Evolutionary conservation across 352 stramenopile genomes (phyloP).

Genomic region (Phytophthora sp.): DNA sequence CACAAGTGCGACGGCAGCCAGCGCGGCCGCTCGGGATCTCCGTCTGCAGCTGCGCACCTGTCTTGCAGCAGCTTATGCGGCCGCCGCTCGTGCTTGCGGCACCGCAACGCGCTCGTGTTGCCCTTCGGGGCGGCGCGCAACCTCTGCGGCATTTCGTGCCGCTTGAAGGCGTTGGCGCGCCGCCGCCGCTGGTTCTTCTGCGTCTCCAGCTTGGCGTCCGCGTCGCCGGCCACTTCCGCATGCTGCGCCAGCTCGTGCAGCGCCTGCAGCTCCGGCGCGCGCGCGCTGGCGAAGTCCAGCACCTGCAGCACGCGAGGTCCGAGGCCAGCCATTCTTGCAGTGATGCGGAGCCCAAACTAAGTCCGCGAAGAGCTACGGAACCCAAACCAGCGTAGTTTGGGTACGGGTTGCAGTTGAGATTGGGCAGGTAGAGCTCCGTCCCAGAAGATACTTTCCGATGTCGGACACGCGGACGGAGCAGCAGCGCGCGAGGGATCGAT

Average conservation of each 20-base stretch:
- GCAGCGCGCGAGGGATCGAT: conserved; percentile 17
- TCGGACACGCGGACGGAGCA: not conserved
- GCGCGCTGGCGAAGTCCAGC: conserved; percentile 76
- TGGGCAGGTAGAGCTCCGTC: too few species aligned
- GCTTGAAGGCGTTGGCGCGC: conserved; percentile 83
- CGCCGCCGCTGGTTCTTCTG: conserved; percentile 74
- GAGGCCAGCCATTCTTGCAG: conserved; percentile 32
- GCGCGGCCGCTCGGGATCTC: conserved; percentile 20
- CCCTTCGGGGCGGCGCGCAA: conserved; percentile 36
- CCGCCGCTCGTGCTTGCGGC: conserved; percentile 67
- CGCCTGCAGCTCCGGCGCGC: conserved; percentile 76
- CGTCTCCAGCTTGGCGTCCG: conserved; percentile 52
- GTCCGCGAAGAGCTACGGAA: too few species aligned
- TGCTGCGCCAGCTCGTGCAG: conserved; percentile 67
- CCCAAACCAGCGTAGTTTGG: too few species aligned
- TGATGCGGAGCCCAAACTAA: not conserved
- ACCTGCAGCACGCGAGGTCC: conserved; percentile 76
- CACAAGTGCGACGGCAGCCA: conserved; percentile 77
- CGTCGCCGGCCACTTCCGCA: conserved; percentile 9
- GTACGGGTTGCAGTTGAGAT: too few species aligned
- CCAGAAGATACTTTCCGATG: too few species aligned
- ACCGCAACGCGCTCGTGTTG: conserved; percentile 24
- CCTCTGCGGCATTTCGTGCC: conserved; percentile 65
- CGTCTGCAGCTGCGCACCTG: not conserved
- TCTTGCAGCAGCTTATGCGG: conserved; percentile 50